Conservation (phyloP, 176 grass and related monocot species). For the Oryza glumipatula region DNA sequence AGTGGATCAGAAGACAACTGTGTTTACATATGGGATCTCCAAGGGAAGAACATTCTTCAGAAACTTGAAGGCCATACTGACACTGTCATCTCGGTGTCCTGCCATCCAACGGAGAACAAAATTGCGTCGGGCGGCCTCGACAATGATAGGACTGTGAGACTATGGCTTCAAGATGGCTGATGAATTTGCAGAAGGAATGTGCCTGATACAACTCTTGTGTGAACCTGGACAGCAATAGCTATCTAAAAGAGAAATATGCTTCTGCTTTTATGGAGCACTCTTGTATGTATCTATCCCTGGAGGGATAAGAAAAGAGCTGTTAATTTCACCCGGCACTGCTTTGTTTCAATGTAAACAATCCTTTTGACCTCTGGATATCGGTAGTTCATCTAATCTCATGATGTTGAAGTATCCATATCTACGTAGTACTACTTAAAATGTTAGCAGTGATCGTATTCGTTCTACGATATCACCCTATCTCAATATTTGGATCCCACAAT, state of each 20-base stretch:
- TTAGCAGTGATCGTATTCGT: too few species aligned
- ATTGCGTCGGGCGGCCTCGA: constrained; percentile 79
- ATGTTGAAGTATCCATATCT: not conserved
- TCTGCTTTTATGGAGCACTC: not conserved
- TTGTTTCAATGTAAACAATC: constrained; percentile 28
- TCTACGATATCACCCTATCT: too few species aligned
- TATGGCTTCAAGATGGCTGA: constrained; percentile 81
- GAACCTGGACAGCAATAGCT: not conserved
- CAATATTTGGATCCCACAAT: too few species aligned
- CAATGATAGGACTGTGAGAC: constrained; percentile 71
- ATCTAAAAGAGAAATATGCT: constrained; percentile 12
- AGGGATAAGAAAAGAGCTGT: not conserved
- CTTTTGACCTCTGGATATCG: not conserved
- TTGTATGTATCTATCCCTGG: not conserved
- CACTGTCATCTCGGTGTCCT: constrained; percentile 73
- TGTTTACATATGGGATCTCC: constrained; percentile 93
- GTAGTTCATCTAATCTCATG: not conserved
- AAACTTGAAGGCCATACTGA: constrained; percentile 89
- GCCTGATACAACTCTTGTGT: not conserved
- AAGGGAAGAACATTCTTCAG: constrained; percentile 89
- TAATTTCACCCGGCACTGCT: not conserved
- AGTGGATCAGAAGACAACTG: constrained; percentile 87
- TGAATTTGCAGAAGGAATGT: constrained; percentile 21
- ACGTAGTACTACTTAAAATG: too few species aligned
- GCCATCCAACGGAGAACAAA: constrained; percentile 77